Evolutionary conservation across 164 flowering plant species (phyloP).

Genomic region (Kalanchoe fedtschenkoi): DNA sequence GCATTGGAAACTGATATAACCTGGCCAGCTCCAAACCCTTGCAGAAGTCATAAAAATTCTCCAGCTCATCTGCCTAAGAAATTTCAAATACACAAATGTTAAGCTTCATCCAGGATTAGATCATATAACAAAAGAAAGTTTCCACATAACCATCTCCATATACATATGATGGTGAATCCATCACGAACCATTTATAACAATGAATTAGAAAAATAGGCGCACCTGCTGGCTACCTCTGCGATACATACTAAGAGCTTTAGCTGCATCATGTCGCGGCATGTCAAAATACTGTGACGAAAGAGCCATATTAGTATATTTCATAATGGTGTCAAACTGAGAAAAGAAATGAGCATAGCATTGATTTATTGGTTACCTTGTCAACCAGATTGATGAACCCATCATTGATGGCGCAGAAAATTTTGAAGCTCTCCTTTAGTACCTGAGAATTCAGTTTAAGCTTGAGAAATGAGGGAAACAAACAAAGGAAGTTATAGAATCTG

Average conservation of each 20-base stretch:
- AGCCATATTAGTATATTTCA: neutral
- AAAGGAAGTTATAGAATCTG: slow-evolving; percentile 1
- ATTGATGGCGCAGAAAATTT: slow-evolving; percentile 91
- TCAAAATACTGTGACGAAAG: slow-evolving; percentile 67
- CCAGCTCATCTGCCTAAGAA: slow-evolving; percentile 71
- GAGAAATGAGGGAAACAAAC: neutral
- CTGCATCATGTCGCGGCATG: slow-evolving; percentile 90
- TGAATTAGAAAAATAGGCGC: neutral
- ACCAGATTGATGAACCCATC: slow-evolving; percentile 98
- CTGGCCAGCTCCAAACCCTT: slow-evolving; percentile 90
- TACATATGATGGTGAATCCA: neutral
- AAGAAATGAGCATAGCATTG: neutral
- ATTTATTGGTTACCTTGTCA: slow-evolving; percentile 42
- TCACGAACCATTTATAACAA: neutral
- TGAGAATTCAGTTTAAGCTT: slow-evolving; percentile 9
- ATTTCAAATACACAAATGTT: neutral
- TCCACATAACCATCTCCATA: neutral
- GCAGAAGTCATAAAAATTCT: slow-evolving; percentile 89
- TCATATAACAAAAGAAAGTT: neutral
- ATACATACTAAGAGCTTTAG: slow-evolving; percentile 81
- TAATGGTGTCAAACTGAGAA: neutral
- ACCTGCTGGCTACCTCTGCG: slow-evolving; percentile 92
- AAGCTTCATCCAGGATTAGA: neutral
- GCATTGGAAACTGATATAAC: slow-evolving; percentile 80
- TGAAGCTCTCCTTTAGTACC: slow-evolving; percentile 97